These are phyloP conservation scores for Apiospora aurea DNA, from an alignment of 2,329 filamentous ascomycete genomes.

Conservation along the genomic window DNA sequence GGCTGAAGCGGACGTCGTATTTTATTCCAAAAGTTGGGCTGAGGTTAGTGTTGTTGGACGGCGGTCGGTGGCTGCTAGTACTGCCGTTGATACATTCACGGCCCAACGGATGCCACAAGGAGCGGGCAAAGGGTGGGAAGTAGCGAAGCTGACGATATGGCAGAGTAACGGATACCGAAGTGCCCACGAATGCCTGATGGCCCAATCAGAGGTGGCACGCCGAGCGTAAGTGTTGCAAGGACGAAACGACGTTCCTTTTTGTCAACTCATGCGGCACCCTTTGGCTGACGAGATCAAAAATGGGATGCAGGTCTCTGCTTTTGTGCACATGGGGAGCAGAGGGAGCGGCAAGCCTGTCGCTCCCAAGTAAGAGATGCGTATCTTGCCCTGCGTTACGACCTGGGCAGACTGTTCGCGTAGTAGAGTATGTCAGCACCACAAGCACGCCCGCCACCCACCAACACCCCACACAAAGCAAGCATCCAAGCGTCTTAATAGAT, in stretches of 20 bases:
- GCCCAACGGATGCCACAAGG: neutral
- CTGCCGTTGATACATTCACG: neutral
- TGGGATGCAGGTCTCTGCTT: conserved; percentile 44
- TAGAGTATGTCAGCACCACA: conserved; percentile 62
- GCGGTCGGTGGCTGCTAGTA: neutral
- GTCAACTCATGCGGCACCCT: neutral
- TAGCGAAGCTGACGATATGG: conserved; percentile 23
- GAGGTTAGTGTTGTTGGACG: conserved; percentile 55
- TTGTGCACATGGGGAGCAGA: conserved; percentile 54
- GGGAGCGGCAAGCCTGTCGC: conserved; percentile 54
- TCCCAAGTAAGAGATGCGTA: conserved; percentile 43
- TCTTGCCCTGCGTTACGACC: conserved; percentile 52
- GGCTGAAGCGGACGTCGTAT: conserved; percentile 71
- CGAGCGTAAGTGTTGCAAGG: conserved; percentile 41
- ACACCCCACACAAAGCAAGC: conserved; percentile 10
- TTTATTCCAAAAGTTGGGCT: conserved; percentile 76
- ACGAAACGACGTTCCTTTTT: neutral
- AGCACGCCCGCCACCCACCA: neutral
- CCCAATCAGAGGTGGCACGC: conserved; percentile 42
- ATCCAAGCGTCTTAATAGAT: conserved; percentile 11
- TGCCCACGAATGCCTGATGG: conserved; percentile 40
- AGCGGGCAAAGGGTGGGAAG: neutral
- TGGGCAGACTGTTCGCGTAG: conserved; percentile 51
- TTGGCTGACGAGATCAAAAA: conserved; percentile 35
- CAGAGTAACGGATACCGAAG: conserved; percentile 41